Conservation (phyloP, 2,329 filamentous ascomycete genomes). For the Aspergillus ochraceoroseus region DNA sequence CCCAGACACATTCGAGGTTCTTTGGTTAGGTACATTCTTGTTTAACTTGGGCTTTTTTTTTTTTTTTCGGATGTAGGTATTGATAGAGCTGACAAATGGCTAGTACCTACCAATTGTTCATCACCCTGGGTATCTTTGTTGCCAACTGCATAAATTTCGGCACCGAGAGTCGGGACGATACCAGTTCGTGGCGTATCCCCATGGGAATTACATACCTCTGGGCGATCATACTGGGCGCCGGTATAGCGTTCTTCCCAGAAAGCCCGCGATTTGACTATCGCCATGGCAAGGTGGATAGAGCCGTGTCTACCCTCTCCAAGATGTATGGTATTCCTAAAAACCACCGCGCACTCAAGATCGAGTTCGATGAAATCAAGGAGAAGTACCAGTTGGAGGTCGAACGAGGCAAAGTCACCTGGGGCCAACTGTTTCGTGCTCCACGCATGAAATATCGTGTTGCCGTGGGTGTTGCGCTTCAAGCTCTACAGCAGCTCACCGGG, state of each 20-base stretch:
- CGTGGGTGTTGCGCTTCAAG: conserved; percentile 42
- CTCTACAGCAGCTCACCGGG: conserved; percentile 43
- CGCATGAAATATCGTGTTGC: conserved; percentile 42
- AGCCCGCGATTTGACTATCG: conserved; percentile 57
- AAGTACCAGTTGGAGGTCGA: conserved; percentile 52
- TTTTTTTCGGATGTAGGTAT: no score
- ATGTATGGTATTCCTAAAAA: conserved; percentile 52
- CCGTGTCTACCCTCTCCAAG: conserved; percentile 49
- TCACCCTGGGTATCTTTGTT: conserved; percentile 45
- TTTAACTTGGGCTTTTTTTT: no score
- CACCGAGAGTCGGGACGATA: conserved; percentile 35
- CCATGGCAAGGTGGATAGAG: conserved; percentile 49
- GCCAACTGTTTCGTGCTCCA: conserved; percentile 40
- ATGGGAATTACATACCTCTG: conserved; percentile 57
- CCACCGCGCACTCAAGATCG: conserved; percentile 50
- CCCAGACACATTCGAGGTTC: conserved; percentile 45
- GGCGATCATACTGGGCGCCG: conserved; percentile 50
- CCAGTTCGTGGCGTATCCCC: conserved; percentile 45
- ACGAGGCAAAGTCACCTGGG: conserved; percentile 32
- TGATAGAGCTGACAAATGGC: background rate
- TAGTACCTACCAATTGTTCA: conserved; percentile 47
- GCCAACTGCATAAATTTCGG: conserved; percentile 48
- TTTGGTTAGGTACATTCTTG: conserved; percentile 32
- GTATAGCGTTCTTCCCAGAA: conserved; percentile 54
- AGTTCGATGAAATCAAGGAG: conserved; percentile 53